Evolutionary conservation across 129 eudicot genomes (phyloP).

Genomic region (Lactuca saligna): DNA sequence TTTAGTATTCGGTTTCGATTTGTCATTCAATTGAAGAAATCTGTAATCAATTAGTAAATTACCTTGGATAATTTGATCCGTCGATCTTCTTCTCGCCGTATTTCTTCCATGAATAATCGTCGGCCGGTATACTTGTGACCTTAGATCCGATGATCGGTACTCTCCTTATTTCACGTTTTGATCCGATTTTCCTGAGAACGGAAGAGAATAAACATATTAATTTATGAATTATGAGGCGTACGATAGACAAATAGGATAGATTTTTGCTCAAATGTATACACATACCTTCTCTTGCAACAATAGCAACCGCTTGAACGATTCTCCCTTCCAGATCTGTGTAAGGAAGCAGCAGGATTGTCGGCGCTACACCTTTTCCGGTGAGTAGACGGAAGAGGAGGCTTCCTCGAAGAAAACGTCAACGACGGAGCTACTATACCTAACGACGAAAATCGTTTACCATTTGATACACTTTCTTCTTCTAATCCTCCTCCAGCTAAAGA

Average conservation of each 20-base stretch:
- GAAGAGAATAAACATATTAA: not conserved
- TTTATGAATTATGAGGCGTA: constrained; percentile 11
- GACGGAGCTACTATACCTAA: constrained; percentile 39
- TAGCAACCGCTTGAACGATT: constrained; percentile 36
- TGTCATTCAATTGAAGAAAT: not conserved
- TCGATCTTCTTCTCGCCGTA: constrained; percentile 77
- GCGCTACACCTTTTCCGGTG: constrained; percentile 54
- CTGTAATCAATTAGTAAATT: constrained; percentile 7
- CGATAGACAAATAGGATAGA: not conserved
- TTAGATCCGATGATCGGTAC: constrained; percentile 64
- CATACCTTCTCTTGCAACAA: constrained; percentile 66
- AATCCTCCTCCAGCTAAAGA: constrained; percentile 41
- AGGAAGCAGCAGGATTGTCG: constrained; percentile 28
- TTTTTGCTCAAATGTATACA: constrained; percentile 16
- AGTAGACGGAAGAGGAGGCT: constrained; percentile 62
- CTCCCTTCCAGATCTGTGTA: constrained; percentile 25
- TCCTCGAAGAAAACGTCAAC: constrained; percentile 45
- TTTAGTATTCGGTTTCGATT: not conserved
- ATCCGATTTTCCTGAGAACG: constrained; percentile 47
- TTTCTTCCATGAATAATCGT: constrained; percentile 81
- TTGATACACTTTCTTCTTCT: constrained; percentile 62
- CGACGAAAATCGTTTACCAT: constrained; percentile 46
- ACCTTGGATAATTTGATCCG: constrained; percentile 72
- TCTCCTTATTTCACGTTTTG: constrained; percentile 39
- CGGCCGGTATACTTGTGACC: constrained; percentile 71